Evolutionary conservation across 306 rosid species (phyloP).

Genomic region (Senna siamea): DNA sequence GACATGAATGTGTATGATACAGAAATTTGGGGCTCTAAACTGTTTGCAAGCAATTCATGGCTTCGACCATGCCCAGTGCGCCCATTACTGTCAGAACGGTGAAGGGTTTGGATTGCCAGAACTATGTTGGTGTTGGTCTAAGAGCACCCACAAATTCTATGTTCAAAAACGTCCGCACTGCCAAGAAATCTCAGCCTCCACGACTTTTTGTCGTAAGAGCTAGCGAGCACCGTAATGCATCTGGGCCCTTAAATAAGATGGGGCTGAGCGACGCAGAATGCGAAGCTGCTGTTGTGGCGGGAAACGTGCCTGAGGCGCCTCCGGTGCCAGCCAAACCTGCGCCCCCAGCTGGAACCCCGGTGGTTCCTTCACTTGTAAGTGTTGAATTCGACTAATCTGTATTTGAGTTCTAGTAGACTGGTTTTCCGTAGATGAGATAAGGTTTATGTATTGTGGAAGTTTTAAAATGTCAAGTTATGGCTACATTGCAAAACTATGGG

Average conservation of each 20-base stretch:
- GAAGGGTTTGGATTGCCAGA: slow-evolving; percentile 49
- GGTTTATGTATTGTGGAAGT: background rate
- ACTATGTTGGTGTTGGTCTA: slow-evolving; percentile 60
- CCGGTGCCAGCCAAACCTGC: slow-evolving; percentile 80
- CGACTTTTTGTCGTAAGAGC: slow-evolving; percentile 61
- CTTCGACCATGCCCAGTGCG: slow-evolving; percentile 55
- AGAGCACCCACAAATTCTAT: slow-evolving; percentile 34
- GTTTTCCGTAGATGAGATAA: background rate
- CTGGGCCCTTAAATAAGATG: slow-evolving; percentile 43
- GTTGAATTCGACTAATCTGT: background rate
- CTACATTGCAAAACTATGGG: background rate
- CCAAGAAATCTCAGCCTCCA: slow-evolving; percentile 38
- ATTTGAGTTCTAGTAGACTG: background rate
- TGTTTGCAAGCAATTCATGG: slow-evolving; percentile 47
- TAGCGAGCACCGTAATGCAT: slow-evolving; percentile 37
- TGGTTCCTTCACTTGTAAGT: slow-evolving; percentile 78
- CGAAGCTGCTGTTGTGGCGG: slow-evolving; percentile 87
- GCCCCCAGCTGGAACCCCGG: slow-evolving; percentile 85
- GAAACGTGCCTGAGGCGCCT: slow-evolving; percentile 79
- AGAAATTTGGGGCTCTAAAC: background rate
- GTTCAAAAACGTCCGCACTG: slow-evolving; percentile 43
- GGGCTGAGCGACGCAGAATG: slow-evolving; percentile 69
- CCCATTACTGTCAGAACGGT: slow-evolving; percentile 44
- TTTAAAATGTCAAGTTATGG: background rate
- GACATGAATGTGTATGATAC: background rate